phyloP scores from a whole-genome alignment of 306 rosid genomes.

The Rubus parviflorus region DNA sequence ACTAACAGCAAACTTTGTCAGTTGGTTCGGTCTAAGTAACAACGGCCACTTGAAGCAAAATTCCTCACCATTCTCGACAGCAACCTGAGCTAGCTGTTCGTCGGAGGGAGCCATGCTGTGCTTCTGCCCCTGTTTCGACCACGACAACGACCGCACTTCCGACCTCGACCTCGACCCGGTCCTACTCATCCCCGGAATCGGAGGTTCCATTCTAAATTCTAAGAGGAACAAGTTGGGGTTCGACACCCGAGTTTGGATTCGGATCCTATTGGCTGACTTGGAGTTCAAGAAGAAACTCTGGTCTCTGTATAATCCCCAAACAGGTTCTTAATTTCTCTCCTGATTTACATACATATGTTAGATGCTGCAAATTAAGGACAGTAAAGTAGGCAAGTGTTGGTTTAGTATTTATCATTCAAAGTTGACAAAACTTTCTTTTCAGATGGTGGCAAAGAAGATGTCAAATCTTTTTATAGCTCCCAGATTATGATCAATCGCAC shows the following conservation, averaged over 20 bases:
- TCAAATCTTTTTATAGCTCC: not conserved
- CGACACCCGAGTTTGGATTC: constrained; percentile 82
- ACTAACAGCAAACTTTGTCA: too few relatives aligned
- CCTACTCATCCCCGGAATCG: constrained; percentile 79
- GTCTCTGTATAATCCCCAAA: constrained; percentile 74
- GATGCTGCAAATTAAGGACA: too few relatives aligned
- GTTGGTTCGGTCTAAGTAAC: too few relatives aligned
- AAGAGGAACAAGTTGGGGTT: constrained; percentile 61
- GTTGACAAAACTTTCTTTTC: too few relatives aligned
- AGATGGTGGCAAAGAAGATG: not conserved
- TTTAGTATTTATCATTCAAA: too few relatives aligned
- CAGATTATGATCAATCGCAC: not conserved
- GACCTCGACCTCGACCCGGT: constrained; percentile 79
- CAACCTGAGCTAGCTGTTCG: too few relatives aligned
- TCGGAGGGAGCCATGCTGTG: constrained; percentile 26
- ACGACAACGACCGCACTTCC: constrained; percentile 12
- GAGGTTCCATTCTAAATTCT: constrained; percentile 80
- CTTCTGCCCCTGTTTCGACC: constrained; percentile 52
- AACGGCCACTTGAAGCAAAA: too few relatives aligned
- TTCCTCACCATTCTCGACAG: too few relatives aligned
- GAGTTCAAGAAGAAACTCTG: constrained; percentile 70
- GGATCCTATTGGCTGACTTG: constrained; percentile 72
- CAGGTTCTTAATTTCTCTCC: constrained; percentile 44
- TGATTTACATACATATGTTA: too few relatives aligned
- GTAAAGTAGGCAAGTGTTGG: too few relatives aligned